Evolutionary conservation across 768 basidiomycete species (phyloP).

Genomic region (Lactarius deliciosus): DNA sequence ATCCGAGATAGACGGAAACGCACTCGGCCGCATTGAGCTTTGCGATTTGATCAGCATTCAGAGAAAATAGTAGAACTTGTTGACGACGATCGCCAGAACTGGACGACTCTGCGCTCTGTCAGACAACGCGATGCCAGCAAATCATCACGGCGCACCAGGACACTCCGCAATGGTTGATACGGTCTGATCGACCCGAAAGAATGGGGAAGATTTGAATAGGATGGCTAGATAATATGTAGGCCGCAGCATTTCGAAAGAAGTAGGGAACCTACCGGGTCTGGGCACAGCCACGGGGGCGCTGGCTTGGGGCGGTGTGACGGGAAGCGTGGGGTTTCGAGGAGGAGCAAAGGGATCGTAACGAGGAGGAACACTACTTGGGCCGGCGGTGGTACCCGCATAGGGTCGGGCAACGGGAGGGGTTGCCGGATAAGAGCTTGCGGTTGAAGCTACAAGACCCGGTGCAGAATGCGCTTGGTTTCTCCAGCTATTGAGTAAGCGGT

Average conservation of each 20-base stretch:
- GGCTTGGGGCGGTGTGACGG: constrained; percentile 12
- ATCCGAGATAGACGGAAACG: background rate
- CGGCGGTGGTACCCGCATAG: constrained; percentile 31
- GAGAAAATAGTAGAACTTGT: constrained; percentile 58
- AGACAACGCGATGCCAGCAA: constrained; percentile 16
- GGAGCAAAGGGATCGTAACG: constrained; percentile 48
- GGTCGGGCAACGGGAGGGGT: constrained; percentile 13
- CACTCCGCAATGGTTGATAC: constrained; percentile 71
- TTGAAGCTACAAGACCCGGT: background rate
- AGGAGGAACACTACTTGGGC: constrained; percentile 38
- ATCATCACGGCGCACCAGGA: constrained; percentile 54
- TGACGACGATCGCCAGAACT: constrained; percentile 76
- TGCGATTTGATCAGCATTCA: constrained; percentile 60
- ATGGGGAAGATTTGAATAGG: constrained; percentile 79
- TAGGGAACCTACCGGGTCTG: constrained; percentile 6
- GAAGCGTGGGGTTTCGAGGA: constrained; percentile 22
- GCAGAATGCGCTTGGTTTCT: constrained; percentile 20
- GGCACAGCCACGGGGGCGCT: constrained; percentile 2
- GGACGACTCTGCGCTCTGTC: constrained; percentile 57
- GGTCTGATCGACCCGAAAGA: constrained; percentile 64
- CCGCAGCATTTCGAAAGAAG: constrained; percentile 6
- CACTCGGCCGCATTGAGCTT: constrained; percentile 54
- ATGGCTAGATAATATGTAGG: constrained; percentile 47
- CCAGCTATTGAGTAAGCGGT: constrained; percentile 12
- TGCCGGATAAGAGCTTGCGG: constrained; percentile 13